Base-by-base conservation (phyloP, 352 stramenopile species). In the Phytophthora pluvialis region DNA sequence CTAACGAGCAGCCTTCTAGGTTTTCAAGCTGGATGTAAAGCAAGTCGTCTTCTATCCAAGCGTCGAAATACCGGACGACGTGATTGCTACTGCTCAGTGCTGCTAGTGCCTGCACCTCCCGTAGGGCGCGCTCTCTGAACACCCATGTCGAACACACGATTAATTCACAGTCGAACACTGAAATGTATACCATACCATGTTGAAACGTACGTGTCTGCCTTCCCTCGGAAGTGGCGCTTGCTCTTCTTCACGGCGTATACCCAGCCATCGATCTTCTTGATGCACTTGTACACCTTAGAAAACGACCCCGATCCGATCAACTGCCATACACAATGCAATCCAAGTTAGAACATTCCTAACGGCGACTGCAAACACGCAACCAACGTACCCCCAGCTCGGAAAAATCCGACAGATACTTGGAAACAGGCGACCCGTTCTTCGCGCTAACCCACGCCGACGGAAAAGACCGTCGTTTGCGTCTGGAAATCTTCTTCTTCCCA, bases 1-100 rank as follows among this genome's bases (percentile, higher is more conserved):
- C 65, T 38, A 96, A 70, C 33, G 72, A 91, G 62, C 86, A 93
- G 28, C 82, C 81, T 8, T 74, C 70, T 43, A 88, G 84, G 52
- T 85, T 76, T 72, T 94, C 88, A 38, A 94, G 75, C 54, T 96
- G 88, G 42, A 96, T 96, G 64, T 96, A 96, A 11, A 96, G 77
- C 67, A 94, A 52, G 10, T 96, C 84, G 57, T 96, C 83, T 72
- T 96, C 88, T 64, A 96, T 88, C 88, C 88, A 96, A 36, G 88
- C 88, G 70, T 94, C 84, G 67, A 92, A 94, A 70, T 96, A 96
- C 9, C 83, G 88, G 44, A 96, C 81, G 31, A 96, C 62, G 50
- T 96, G 86, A 10, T 81, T 86, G 56, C 84, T 94, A 55, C 68
- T 67, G 54, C 81, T 92, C 40, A 96, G 65, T 21, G 88, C 88